Percentiles rank a stretch among this genome's conserved stretches.
These are phyloP conservation scores for Kurtzmaniella cleridarum DNA, from an alignment of 805 yeast genomes.

Conservation along the genomic window DNA sequence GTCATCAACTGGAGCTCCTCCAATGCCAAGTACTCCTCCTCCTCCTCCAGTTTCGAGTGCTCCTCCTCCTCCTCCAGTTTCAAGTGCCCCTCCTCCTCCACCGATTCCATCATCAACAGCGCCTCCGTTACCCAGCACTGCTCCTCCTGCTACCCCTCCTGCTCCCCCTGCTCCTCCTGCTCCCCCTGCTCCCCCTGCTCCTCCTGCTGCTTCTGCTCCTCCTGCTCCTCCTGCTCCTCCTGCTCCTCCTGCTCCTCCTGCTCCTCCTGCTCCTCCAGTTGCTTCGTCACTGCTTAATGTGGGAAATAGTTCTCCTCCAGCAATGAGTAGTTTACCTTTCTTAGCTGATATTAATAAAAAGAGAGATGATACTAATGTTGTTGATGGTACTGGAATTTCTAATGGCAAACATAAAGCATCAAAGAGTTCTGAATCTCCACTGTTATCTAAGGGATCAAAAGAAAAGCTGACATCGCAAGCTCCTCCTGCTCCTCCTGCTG, in stretches of 20 bases:
- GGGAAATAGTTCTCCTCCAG: slow-evolving; percentile 2
- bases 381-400: slow-evolving; percentile 25
- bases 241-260: slow-evolving; percentile 5
- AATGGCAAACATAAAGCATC: slow-evolving; percentile 1
- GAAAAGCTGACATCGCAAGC: too few relatives aligned
- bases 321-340: slow-evolving; percentile 48
- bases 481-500: slow-evolving; percentile 7
- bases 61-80: slow-evolving; percentile 7
- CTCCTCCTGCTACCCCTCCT: background rate
- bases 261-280: slow-evolving; percentile 5
- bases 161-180: slow-evolving; percentile 8
- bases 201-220: slow-evolving; percentile 6
- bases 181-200: slow-evolving; percentile 10
- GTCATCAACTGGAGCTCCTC: slow-evolving; percentile 1
- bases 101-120: slow-evolving; percentile 10
- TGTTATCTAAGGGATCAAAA: background rate
- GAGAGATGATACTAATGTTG: slow-evolving; percentile 46
- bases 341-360: slow-evolving; percentile 53
- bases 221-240: slow-evolving; percentile 6
- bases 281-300: slow-evolving; percentile 10
- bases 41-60: slow-evolving; percentile 7
- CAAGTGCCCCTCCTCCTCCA: slow-evolving; percentile 15
- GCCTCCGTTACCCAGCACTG: slow-evolving; percentile 9
- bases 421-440: background rate
- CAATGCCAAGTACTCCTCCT: slow-evolving; percentile 10